phyloP scores from a whole-genome alignment of 805 yeast species.

The Lachancea quebecensis region DNA sequence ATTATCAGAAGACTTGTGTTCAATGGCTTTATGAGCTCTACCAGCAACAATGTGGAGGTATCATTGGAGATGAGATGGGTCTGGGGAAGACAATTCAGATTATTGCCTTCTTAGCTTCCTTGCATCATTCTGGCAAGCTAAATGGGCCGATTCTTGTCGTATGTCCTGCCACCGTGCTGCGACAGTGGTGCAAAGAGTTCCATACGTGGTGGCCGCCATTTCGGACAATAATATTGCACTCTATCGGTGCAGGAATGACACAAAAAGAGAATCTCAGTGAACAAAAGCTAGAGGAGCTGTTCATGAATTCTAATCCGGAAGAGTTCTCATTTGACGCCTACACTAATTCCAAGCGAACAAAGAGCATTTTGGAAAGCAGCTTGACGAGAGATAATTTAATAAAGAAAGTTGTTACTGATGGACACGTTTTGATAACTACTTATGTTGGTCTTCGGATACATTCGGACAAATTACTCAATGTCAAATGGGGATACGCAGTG shows the following conservation, averaged over 20 bases:
- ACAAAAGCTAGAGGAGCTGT: constrained; percentile 44
- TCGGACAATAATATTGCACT: constrained; percentile 76
- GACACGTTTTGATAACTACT: constrained; percentile 85
- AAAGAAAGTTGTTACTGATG: constrained; percentile 53
- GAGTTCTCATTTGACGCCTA: constrained; percentile 40
- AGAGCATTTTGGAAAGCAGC: constrained; percentile 27
- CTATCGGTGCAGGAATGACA: constrained; percentile 85
- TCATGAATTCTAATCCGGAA: constrained; percentile 33
- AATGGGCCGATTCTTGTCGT: constrained; percentile 78
- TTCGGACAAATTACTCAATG: constrained; percentile 52
- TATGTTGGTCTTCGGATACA: constrained; percentile 79
- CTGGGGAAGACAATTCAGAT: constrained; percentile 92
- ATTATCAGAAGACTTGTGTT: constrained; percentile 92
- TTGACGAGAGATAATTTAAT: constrained; percentile 26
- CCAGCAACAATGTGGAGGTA: constrained; percentile 86
- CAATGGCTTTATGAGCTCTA: constrained; percentile 97
- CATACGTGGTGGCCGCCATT: constrained; percentile 98
- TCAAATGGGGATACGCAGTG: constrained; percentile 83
- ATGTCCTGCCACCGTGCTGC: constrained; percentile 94
- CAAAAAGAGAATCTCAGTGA: constrained; percentile 33
- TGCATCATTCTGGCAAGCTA: constrained; percentile 72
- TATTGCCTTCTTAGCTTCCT: constrained; percentile 82
- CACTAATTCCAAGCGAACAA: constrained; percentile 22
- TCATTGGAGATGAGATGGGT: constrained; percentile 98
- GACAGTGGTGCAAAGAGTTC: constrained; percentile 95